Conservation (phyloP, 495 filamentous ascomycete species). For the Aspergillus cristatus region DNA sequence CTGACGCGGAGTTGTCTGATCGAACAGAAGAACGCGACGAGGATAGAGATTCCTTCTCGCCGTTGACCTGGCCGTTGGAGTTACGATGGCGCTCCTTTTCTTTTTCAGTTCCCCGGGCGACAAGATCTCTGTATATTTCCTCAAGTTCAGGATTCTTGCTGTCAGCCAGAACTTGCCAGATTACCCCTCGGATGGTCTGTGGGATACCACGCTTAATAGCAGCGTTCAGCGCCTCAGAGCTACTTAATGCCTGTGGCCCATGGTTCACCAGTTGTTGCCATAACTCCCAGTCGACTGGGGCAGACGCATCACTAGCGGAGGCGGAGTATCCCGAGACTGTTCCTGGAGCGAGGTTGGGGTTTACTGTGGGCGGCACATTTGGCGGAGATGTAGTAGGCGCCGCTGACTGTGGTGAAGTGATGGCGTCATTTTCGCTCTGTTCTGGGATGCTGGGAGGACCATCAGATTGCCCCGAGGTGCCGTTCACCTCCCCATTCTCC, state of each 20-base stretch:
- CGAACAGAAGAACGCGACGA: constrained; percentile 78
- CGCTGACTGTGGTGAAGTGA: constrained; percentile 10
- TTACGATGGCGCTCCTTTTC: constrained; percentile 52
- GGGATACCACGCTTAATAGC: constrained; percentile 93
- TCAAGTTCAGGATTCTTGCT: constrained; percentile 89
- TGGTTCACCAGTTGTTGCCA: constrained; percentile 96
- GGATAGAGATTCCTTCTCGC: constrained; percentile 51
- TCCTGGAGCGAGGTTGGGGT: constrained; percentile 63
- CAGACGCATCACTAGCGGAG: constrained; percentile 52
- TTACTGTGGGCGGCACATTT: constrained; percentile 39
- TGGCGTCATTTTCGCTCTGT: constrained; percentile 47
- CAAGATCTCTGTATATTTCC: constrained; percentile 73
- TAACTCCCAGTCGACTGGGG: constrained; percentile 88
- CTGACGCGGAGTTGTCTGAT: constrained; percentile 65
- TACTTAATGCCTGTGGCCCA: constrained; percentile 79
- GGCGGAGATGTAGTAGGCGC: constrained; percentile 39
- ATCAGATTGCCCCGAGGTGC: constrained; percentile 31
- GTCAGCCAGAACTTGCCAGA: constrained; percentile 95
- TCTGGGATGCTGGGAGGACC: constrained; percentile 44
- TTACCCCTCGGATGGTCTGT: constrained; percentile 85
- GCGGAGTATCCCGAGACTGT: constrained; percentile 69
- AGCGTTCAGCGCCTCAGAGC: constrained; percentile 75
- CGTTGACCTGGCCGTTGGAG: constrained; percentile 28
- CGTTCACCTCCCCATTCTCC: constrained; percentile 27
- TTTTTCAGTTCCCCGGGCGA: constrained; percentile 72